Evolutionary conservation across 345 rosid species (phyloP).

Genomic region (Citrus maxima): DNA sequence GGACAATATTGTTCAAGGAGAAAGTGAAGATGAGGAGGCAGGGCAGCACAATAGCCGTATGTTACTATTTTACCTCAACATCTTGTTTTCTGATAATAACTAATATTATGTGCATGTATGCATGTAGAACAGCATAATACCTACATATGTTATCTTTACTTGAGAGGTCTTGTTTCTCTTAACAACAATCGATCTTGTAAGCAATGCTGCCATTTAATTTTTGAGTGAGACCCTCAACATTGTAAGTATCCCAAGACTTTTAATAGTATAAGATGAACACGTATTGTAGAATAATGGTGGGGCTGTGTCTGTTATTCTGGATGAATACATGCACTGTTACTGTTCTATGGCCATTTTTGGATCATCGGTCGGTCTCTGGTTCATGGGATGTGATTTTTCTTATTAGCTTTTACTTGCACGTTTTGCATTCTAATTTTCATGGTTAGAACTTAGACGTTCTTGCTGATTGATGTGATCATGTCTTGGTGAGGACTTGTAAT

Average conservation of each 20-base stretch:
- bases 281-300: not conserved
- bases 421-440: not conserved
- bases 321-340: not conserved
- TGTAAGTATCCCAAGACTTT: not conserved
- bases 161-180: not conserved
- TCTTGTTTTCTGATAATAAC: not conserved
- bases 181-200: not conserved
- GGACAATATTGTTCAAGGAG: conserved; percentile 76
- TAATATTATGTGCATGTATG: not conserved
- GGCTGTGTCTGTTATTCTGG: conserved; percentile 1
- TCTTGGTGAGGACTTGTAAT: conserved; percentile 5
- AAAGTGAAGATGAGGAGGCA: conserved; percentile 66
- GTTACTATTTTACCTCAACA: conserved; percentile 18
- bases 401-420: not conserved
- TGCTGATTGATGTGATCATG: conserved; percentile 7
- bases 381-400: not conserved
- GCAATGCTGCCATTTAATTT: not conserved
- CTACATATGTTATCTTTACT: not conserved
- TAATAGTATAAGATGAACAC: not conserved
- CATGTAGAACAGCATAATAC: not conserved
- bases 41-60: conserved; percentile 37
- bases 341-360: not conserved
- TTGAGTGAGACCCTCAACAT: not conserved
- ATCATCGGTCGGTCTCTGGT: not conserved
- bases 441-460: conserved; percentile 3